phyloP scores from a whole-genome alignment of 306 rosid genomes.

The Pyrus pyrifolia region DNA sequence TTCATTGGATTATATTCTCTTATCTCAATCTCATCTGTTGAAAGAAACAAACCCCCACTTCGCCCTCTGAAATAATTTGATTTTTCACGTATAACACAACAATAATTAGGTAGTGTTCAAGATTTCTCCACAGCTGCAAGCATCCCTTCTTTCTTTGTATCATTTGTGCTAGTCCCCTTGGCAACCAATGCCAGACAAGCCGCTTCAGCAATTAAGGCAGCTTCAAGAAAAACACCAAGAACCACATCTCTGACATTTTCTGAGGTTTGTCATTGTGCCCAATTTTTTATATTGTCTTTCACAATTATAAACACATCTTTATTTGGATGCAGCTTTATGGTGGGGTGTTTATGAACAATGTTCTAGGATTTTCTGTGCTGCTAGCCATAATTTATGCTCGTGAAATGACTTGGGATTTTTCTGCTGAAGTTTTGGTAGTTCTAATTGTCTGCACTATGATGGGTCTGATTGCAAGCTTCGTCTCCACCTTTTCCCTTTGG shows the following conservation, averaged over 20 bases:
- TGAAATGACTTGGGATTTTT: conserved; percentile 51
- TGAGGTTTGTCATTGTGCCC: conserved; percentile 35
- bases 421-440: conserved; percentile 54
- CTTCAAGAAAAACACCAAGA: conserved; percentile 37
- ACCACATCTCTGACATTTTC: conserved; percentile 52
- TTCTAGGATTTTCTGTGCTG: conserved; percentile 50
- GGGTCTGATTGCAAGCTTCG: conserved; percentile 38
- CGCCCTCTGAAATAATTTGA: too few species aligned
- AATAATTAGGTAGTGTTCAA: conserved; percentile 34
- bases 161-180: conserved; percentile 51
- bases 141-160: conserved; percentile 46
- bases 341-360: conserved; percentile 65
- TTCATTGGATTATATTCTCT: too few species aligned
- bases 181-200: conserved; percentile 67
- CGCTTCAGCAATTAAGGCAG: conserved; percentile 45
- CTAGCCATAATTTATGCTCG: conserved; percentile 41
- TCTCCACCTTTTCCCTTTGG: conserved; percentile 45
- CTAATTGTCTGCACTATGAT: conserved; percentile 38
- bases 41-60: too few species aligned
- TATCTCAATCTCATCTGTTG: too few species aligned
- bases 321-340: conserved; percentile 53
- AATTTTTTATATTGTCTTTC: background rate
- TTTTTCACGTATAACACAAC: too few species aligned
- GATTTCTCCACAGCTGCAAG: conserved; percentile 37
- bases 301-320: background rate